Percentiles rank a stretch among this genome's conserved stretches.
Evolutionary conservation across 805 yeast genomes (phyloP).

Genomic region (Candida silvatica): DNA sequence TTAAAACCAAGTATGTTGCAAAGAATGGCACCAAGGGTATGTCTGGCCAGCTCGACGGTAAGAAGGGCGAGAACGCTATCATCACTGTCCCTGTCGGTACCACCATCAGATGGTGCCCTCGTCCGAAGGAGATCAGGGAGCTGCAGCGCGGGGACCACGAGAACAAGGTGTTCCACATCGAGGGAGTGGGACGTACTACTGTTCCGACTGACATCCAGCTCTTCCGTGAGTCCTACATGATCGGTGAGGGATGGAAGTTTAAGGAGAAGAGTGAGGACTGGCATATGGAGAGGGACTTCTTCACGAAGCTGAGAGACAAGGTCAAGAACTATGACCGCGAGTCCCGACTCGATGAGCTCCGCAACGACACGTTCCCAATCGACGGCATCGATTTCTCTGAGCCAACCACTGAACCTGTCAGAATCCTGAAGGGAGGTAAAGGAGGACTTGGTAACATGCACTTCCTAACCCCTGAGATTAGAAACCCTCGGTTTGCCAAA

Average conservation of each 20-base stretch:
- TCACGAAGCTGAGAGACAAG: slow-evolving; percentile 50
- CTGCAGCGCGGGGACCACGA: slow-evolving; percentile 10
- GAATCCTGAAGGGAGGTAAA: slow-evolving; percentile 73
- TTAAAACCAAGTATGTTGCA: slow-evolving; percentile 64
- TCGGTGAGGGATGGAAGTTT: slow-evolving; percentile 87
- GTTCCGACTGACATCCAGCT: slow-evolving; percentile 46
- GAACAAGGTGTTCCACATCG: slow-evolving; percentile 18
- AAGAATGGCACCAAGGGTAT: slow-evolving; percentile 65
- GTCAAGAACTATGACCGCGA: slow-evolving; percentile 61
- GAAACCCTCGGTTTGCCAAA: slow-evolving; percentile 88
- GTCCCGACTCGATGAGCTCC: slow-evolving; percentile 46
- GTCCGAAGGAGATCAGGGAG: slow-evolving; percentile 39
- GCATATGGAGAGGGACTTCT: slow-evolving; percentile 59
- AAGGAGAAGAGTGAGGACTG: slow-evolving; percentile 69
- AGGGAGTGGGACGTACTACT: slow-evolving; percentile 11
- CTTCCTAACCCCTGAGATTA: slow-evolving; percentile 70
- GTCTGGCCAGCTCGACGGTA: slow-evolving; percentile 78
- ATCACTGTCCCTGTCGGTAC: slow-evolving; percentile 93
- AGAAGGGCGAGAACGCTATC: slow-evolving; percentile 67
- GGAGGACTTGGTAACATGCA: slow-evolving; percentile 98
- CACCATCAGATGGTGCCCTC: slow-evolving; percentile 74
- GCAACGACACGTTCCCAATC: slow-evolving; percentile 65
- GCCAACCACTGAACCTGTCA: slow-evolving; percentile 56
- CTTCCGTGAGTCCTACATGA: slow-evolving; percentile 47
- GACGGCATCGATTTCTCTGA: slow-evolving; percentile 68